Evolutionary conservation across 768 basidiomycete species (phyloP).

Genomic region (Trametes cingulata): DNA sequence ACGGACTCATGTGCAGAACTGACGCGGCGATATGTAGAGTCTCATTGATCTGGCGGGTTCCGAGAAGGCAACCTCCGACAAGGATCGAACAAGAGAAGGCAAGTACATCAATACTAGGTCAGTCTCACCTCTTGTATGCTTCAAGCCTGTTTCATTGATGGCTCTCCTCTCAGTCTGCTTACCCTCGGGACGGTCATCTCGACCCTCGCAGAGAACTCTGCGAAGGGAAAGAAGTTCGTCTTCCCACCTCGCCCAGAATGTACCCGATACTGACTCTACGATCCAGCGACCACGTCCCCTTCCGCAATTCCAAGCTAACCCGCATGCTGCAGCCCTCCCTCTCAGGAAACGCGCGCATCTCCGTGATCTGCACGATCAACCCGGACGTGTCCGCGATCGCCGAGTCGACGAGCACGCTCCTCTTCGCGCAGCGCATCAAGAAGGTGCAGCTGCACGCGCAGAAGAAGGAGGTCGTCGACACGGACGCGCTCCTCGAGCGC

Average conservation of each 20-base stretch:
- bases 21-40: conserved; percentile 48
- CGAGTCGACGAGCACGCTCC: conserved; percentile 86
- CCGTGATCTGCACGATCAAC: conserved; percentile 94
- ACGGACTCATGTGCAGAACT: neutral
- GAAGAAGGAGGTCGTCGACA: conserved; percentile 93
- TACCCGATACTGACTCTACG: neutral
- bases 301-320: conserved; percentile 93
- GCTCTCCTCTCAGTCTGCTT: conserved; percentile 57
- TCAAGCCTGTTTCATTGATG: neutral
- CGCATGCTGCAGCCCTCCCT: conserved; percentile 93
- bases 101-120: conserved; percentile 94
- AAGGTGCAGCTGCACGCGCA: conserved; percentile 84
- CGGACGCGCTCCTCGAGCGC: conserved; percentile 89
- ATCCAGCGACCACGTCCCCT: conserved; percentile 84
- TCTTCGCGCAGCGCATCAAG: conserved; percentile 91
- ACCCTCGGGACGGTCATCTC: conserved; percentile 92
- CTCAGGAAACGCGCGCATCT: conserved; percentile 93
- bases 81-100: conserved; percentile 93
- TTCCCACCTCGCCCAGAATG: neutral
- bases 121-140: neutral
- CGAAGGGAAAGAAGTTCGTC: conserved; percentile 67
- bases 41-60: conserved; percentile 96
- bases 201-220: conserved; percentile 86
- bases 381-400: conserved; percentile 76
- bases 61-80: conserved; percentile 93